Percentiles rank a stretch among this genome's conserved stretches.
phyloP scores from a whole-genome alignment of 306 rosid species.

The Spatholobus suberectus region DNA sequence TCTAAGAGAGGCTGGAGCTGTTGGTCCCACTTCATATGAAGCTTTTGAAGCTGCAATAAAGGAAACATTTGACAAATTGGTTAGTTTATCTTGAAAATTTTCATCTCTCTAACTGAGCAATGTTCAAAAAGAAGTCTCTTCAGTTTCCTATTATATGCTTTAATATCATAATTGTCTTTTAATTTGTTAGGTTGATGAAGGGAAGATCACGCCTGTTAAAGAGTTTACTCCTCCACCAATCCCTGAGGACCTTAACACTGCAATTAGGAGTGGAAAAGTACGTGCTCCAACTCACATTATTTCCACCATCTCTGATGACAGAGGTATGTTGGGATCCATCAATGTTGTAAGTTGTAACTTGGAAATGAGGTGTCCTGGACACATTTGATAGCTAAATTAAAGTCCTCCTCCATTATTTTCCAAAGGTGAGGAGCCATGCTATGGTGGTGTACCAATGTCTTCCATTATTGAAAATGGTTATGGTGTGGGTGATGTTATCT shows the following conservation, averaged over 20 bases:
- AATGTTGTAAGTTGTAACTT: background rate
- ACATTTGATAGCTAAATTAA: slow-evolving; percentile 31
- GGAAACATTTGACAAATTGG: slow-evolving; percentile 81
- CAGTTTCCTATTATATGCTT: slow-evolving; percentile 6
- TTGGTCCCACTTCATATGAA: slow-evolving; percentile 89
- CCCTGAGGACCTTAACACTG: slow-evolving; percentile 86
- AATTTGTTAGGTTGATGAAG: slow-evolving; percentile 58
- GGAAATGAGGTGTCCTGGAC: background rate
- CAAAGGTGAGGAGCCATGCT: slow-evolving; percentile 91
- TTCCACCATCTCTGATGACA: slow-evolving; percentile 94
- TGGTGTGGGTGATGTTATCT: slow-evolving; percentile 90
- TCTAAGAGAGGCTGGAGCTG: slow-evolving; percentile 84
- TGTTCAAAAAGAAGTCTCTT: slow-evolving; percentile 6
- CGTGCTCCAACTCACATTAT: slow-evolving; percentile 92
- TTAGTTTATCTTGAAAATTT: slow-evolving; percentile 49
- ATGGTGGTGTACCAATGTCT: slow-evolving; percentile 93
- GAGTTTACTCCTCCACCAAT: slow-evolving; percentile 86
- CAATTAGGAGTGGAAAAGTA: slow-evolving; percentile 91
- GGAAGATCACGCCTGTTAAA: slow-evolving; percentile 68
- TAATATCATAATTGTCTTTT: slow-evolving; percentile 22
- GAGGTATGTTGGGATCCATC: slow-evolving; percentile 59
- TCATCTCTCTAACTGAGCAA: background rate
- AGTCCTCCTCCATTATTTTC: slow-evolving; percentile 35
- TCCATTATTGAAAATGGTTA: slow-evolving; percentile 81
- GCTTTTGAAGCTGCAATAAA: slow-evolving; percentile 72